These are phyloP conservation scores for Candida taoyuanica DNA, from an alignment of 805 yeast genomes.

Conservation along the genomic window DNA sequence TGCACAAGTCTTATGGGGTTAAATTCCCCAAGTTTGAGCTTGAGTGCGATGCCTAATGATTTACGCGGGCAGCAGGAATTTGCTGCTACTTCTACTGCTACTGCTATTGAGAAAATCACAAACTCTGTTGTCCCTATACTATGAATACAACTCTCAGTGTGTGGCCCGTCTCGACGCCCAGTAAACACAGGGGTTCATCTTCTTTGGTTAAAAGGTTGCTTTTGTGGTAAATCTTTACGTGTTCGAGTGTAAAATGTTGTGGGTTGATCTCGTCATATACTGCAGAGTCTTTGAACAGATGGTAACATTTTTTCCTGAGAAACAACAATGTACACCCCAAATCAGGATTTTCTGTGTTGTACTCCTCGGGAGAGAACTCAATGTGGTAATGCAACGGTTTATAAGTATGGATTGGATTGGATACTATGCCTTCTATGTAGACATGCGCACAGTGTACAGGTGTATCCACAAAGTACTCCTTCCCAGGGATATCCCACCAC, in stretches of 20 bases:
- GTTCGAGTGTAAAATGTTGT: constrained; percentile 24
- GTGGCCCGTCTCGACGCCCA: constrained; percentile 52
- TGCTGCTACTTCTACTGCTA: too few species aligned
- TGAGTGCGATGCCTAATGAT: too few species aligned
- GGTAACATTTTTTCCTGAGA: constrained; percentile 51
- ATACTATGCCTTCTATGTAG: constrained; percentile 30
- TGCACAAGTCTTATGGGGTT: neutral
- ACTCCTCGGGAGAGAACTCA: constrained; percentile 82
- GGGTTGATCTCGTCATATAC: constrained; percentile 26
- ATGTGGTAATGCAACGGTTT: constrained; percentile 54
- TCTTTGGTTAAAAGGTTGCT: constrained; percentile 34
- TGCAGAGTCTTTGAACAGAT: constrained; percentile 45
- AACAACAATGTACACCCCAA: constrained; percentile 65
- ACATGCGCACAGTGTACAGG: constrained; percentile 81
- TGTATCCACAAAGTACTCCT: constrained; percentile 61
- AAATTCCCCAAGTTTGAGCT: constrained; percentile 25
- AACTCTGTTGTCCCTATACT: too few species aligned
- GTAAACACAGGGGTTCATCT: constrained; percentile 43
- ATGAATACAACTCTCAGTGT: constrained; percentile 31
- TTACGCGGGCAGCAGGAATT: too few species aligned
- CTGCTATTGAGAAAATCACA: too few species aligned
- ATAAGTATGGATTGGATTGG: constrained; percentile 16
- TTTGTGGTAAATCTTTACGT: constrained; percentile 33
- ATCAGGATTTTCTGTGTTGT: constrained; percentile 52
- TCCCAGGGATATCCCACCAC: constrained; percentile 47